Evolutionary conservation across 345 rosid genomes (phyloP).

Genomic region (Aquilaria yunnanensis): DNA sequence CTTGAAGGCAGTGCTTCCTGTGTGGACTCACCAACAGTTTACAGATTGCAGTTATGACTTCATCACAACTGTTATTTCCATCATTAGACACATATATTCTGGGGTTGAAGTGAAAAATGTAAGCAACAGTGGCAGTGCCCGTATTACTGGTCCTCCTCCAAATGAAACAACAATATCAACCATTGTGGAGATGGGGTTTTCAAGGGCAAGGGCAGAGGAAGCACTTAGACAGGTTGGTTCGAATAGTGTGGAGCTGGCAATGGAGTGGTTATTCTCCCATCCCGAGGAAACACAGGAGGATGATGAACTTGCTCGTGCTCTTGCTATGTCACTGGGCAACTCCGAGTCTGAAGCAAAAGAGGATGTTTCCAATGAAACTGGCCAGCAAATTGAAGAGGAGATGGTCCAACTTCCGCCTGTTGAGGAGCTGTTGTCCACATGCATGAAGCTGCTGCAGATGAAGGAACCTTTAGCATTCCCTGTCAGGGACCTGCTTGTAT

Average conservation of each 20-base stretch:
- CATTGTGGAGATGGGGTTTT: constrained; percentile 96
- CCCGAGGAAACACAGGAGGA: constrained; percentile 90
- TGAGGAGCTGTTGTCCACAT: constrained; percentile 81
- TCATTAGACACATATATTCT: constrained; percentile 78
- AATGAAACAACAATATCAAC: constrained; percentile 82
- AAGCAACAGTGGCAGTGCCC: constrained; percentile 43
- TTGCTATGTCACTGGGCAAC: constrained; percentile 91
- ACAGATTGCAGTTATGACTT: constrained; percentile 74
- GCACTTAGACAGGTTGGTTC: constrained; percentile 92
- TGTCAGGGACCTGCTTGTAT: constrained; percentile 77
- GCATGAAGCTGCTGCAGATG: constrained; percentile 81
- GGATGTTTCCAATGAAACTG: constrained; percentile 39
- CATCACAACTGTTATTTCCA: constrained; percentile 68
- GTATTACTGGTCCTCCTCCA: constrained; percentile 79
- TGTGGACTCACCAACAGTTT: constrained; percentile 86
- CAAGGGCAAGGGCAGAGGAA: constrained; percentile 93
- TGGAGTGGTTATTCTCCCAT: constrained; percentile 97
- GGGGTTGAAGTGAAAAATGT: constrained; percentile 89
- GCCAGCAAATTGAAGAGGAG: constrained; percentile 61
- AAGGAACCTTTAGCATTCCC: constrained; percentile 89
- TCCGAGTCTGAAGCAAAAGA: constrained; percentile 78
- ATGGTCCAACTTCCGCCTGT: constrained; percentile 77
- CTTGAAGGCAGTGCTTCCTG: constrained; percentile 85
- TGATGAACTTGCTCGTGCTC: constrained; percentile 98
- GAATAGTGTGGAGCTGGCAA: constrained; percentile 92